Conservation (phyloP, 2,329 filamentous ascomycete genomes). For the Basipetospora chlamydospora region DNA sequence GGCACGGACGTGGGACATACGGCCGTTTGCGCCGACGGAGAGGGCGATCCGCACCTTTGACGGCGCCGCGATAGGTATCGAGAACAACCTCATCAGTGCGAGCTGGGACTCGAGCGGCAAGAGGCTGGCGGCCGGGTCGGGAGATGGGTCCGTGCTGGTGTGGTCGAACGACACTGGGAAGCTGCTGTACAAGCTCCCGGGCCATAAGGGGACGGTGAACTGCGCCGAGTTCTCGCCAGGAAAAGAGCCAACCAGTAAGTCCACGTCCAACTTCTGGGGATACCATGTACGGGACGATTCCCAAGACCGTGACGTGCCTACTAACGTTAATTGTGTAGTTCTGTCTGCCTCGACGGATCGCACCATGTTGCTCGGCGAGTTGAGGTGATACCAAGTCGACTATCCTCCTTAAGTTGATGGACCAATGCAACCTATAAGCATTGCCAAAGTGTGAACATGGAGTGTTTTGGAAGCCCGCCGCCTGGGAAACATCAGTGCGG, state of each 20-base stretch:
- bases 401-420: too few relatives aligned
- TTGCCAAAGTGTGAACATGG: too few relatives aligned
- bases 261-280: too few relatives aligned
- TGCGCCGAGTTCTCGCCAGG: slow-evolving; percentile 81
- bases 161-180: slow-evolving; percentile 87
- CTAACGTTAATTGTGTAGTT: slow-evolving; percentile 54
- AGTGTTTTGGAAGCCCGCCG: too few relatives aligned
- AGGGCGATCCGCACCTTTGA: slow-evolving; percentile 79
- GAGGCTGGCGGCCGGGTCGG: slow-evolving; percentile 76
- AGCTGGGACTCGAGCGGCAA: slow-evolving; percentile 83
- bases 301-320: slow-evolving; percentile 21
- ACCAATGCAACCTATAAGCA: too few relatives aligned
- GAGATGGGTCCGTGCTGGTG: slow-evolving; percentile 78
- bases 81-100: slow-evolving; percentile 81
- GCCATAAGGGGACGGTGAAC: slow-evolving; percentile 90
- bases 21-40: slow-evolving; percentile 83
- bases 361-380: slow-evolving; percentile 66
- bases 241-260: slow-evolving; percentile 77
- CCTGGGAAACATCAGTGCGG: too few relatives aligned
- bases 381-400: too few relatives aligned
- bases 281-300: slow-evolving; percentile 3
- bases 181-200: slow-evolving; percentile 84
- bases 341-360: slow-evolving; percentile 83
- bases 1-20: slow-evolving; percentile 87
- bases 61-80: slow-evolving; percentile 72